Conservation (phyloP, 768 basidiomycete genomes). For the Hysterangium stoloniferum region DNA sequence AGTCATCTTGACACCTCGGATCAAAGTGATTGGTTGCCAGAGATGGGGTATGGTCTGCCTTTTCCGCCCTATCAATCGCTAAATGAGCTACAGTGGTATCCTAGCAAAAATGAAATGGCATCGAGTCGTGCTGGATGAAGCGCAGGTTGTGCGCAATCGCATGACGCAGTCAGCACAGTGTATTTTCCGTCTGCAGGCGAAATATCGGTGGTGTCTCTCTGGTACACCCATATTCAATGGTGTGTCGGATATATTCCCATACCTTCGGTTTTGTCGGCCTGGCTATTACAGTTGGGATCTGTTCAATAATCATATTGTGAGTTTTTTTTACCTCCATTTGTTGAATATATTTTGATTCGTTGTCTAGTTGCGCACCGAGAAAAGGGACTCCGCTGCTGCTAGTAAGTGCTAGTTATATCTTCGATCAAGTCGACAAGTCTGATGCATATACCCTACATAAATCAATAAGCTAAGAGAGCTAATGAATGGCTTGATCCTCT, state of each 20-base stretch:
- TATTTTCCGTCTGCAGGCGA: slow-evolving; percentile 36
- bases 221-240: slow-evolving; percentile 72
- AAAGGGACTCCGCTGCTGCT: slow-evolving; percentile 51
- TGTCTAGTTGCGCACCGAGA: slow-evolving; percentile 44
- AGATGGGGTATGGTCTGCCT: slow-evolving; percentile 37
- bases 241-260: slow-evolving; percentile 20
- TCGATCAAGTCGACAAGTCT: background rate
- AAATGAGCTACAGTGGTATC: slow-evolving; percentile 37
- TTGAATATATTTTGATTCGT: background rate
- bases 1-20: slow-evolving; percentile 38
- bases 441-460: background rate
- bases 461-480: slow-evolving; percentile 40
- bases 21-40: slow-evolving; percentile 39
- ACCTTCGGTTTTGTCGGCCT: slow-evolving; percentile 7
- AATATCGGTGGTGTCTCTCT: slow-evolving; percentile 74
- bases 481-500: slow-evolving; percentile 61
- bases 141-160: slow-evolving; percentile 69
- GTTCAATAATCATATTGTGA: slow-evolving; percentile 53
- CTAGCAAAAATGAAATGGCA: slow-evolving; percentile 57
- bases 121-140: slow-evolving; percentile 71
- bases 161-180: slow-evolving; percentile 15
- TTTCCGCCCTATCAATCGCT: background rate
- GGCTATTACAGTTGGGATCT: slow-evolving; percentile 37
- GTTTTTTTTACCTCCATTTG: slow-evolving; percentile 13
- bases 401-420: slow-evolving; percentile 26